Evolutionary conservation across 345 rosid genomes (phyloP), one percentile per base, ranked within the genome.

Genomic region (Cardamine occulta): DNA sequence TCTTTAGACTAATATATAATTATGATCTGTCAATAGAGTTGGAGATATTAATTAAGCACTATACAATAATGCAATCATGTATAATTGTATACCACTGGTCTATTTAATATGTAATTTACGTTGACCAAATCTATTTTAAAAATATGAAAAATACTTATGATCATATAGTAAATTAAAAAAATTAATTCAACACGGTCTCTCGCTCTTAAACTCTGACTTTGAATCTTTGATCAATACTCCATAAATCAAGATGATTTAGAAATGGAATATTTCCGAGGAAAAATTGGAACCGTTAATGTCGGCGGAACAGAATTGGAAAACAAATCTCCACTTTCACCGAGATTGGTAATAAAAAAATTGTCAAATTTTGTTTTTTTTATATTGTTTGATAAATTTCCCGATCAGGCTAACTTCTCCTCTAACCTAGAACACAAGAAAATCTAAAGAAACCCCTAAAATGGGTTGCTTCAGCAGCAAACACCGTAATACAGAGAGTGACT

Each of bases 391-490:
- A 49, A 26, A 53, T 55, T 21, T 31, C 28, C 73, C 28, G 47
- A 75, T 68, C 55, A 31, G 24, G 34, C 49, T 63, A 34, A 1
- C 45, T 57, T 59, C 35, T 66, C 45, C 34, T 48, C 63, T 59
- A 64, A 56, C 72, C 68, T 71, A 68, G 42, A 66, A 66, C 76
- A 44, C 73, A 72, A 44, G 62, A 54, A 24, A 70, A 31, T 57
- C 73, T n/a, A 4, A 9, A 39, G 39, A 76, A 40, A 61, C 2
- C 1, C 63, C 55, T 17, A 24, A 70, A 40, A 88, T 91, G 96
- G 93, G 91, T 77, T 88, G 93, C 66, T 74, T 64, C 19, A 71
- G 80, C 65, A 85, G 91, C 86, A 88, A 82, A 56, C 76, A 79
- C 54, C 68, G 58, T 19, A 62, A 67, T 69, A 53, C 79, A 31